These are phyloP conservation scores for Marasmius sp. DNA, from an alignment of 1,284 basidiomycete species.

Conservation along the genomic window DNA sequence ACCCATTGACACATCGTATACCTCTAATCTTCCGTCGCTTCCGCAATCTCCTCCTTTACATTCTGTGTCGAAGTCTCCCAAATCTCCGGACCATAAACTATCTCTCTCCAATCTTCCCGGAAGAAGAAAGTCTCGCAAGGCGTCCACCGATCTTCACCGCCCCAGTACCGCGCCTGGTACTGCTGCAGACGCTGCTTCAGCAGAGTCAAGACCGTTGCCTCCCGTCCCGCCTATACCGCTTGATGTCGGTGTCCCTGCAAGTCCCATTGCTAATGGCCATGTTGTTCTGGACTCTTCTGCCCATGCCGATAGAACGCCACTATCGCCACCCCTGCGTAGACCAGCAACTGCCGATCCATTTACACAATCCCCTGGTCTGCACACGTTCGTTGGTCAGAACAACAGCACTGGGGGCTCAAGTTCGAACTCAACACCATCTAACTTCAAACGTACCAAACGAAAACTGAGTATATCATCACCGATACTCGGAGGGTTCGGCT, in stretches of 20 bases:
- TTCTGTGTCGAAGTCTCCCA: not conserved
- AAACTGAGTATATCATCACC: constrained; percentile 70
- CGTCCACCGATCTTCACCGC: constrained; percentile 3
- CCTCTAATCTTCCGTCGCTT: constrained; percentile 13
- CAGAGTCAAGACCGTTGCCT: constrained; percentile 12
- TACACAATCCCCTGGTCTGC: constrained; percentile 5
- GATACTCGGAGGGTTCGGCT: constrained; percentile 46
- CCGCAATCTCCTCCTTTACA: constrained; percentile 2
- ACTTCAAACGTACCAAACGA: constrained; percentile 48
- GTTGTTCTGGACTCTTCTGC: not conserved
- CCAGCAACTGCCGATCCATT: constrained; percentile 13
- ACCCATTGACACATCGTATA: not conserved
- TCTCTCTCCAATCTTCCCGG: constrained; percentile 14
- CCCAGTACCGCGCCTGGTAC: constrained; percentile 15
- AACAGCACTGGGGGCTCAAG: constrained; percentile 22
- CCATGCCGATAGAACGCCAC: not conserved
- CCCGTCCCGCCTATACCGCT: constrained; percentile 19
- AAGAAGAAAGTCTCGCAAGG: constrained; percentile 2
- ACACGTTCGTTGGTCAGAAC: constrained; percentile 25
- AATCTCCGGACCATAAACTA: constrained; percentile 20
- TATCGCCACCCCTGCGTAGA: constrained; percentile 13
- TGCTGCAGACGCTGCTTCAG: not conserved
- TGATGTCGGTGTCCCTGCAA: not conserved
- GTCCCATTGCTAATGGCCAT: constrained; percentile 6
- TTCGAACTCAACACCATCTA: constrained; percentile 16